Evolutionary conservation across 225 moss, liverwort and hornwort genomes (phyloP).

Genomic region (Bryum argenteum): DNA sequence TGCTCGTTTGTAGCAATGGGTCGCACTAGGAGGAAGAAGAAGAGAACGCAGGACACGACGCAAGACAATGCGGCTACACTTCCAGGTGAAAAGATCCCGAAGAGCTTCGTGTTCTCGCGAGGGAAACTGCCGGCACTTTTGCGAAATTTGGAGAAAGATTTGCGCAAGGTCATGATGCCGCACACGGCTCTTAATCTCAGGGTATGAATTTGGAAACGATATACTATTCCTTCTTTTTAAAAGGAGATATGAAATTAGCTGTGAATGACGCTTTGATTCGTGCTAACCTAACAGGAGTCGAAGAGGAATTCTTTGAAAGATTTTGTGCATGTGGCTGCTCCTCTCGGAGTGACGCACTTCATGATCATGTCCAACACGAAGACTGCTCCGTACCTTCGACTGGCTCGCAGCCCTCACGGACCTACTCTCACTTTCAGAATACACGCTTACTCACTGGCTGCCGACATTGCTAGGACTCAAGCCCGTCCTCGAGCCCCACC

Average conservation of each 20-base stretch:
- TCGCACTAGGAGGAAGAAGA: constrained; percentile 56
- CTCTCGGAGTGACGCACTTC: constrained; percentile 96
- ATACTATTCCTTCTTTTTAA: neutral
- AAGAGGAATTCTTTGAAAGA: constrained; percentile 85
- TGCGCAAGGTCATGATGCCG: constrained; percentile 92
- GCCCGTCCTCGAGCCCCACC: constrained; percentile 84
- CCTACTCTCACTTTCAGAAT: constrained; percentile 95
- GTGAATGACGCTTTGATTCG: neutral
- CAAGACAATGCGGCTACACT: constrained; percentile 63
- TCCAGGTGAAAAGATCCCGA: constrained; percentile 72
- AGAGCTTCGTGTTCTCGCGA: constrained; percentile 88
- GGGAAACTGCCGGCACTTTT: constrained; percentile 78
- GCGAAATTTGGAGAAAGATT: constrained; percentile 73
- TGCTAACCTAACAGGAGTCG: constrained; percentile 53
- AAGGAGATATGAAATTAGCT: too few relatives aligned
- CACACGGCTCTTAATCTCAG: constrained; percentile 79
- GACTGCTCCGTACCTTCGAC: constrained; percentile 76
- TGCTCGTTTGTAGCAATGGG: too few relatives aligned
- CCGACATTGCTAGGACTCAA: constrained; percentile 76
- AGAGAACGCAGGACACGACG: constrained; percentile 73
- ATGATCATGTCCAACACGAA: constrained; percentile 81
- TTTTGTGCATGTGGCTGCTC: constrained; percentile 95
- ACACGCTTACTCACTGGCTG: constrained; percentile 83
- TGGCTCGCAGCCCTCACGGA: constrained; percentile 85
- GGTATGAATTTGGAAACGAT: constrained; percentile 41